Evolutionary conservation across 352 stramenopile genomes (phyloP), one percentile per base, ranked within the genome.

Genomic region (Phytopythium oedochilum): DNA sequence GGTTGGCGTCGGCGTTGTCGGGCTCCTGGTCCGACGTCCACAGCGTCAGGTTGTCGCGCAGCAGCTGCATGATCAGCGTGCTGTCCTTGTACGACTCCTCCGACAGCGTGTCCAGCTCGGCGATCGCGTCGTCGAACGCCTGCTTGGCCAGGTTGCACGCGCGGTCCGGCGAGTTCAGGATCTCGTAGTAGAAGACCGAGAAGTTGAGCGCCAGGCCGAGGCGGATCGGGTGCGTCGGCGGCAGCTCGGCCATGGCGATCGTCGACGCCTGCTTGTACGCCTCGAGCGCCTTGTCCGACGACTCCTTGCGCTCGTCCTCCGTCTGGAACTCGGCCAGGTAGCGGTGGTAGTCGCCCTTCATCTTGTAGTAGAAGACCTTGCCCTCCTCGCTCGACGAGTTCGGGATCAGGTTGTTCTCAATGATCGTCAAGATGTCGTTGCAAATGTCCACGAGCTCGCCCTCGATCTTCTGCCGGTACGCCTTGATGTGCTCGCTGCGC

Each of bases 281-380:
- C 61, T 92, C 77, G 20, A 89, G 70, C 12, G 79, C 82, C 68
- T 86, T 85, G 70, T 88, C 78, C 39, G 94, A 97, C 43, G 84
- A 97, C 59, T 97, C 88, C 75, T 98, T 98, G 59, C 96, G 92
- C 54, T 91, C 83, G 29, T 99, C 96, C 25, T 94, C 96, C 50
- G 83, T 83, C 78, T 99, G 96, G 86, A 99, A 99, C 78, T 99
- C 97, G 55, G 96, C 97, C 57, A 99, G 79, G 80, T 99, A 99
- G 63, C 97, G 96, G 86, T 99, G 94, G 89, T 99, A 99, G 83
- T 99, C 97, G 53, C 97, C 97, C 86, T 99, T 99, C 96, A 99
- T 99, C 92, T 99, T 99, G 92, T 98, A 99, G 89, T 99, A 99
- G 72, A 99, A 99, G 15, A 99, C 97, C 84, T 99, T 98, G 73